Evolutionary conservation across 306 rosid genomes (phyloP), one percentile per base, ranked within the genome.

Genomic region (Aeschynomene evenia): DNA sequence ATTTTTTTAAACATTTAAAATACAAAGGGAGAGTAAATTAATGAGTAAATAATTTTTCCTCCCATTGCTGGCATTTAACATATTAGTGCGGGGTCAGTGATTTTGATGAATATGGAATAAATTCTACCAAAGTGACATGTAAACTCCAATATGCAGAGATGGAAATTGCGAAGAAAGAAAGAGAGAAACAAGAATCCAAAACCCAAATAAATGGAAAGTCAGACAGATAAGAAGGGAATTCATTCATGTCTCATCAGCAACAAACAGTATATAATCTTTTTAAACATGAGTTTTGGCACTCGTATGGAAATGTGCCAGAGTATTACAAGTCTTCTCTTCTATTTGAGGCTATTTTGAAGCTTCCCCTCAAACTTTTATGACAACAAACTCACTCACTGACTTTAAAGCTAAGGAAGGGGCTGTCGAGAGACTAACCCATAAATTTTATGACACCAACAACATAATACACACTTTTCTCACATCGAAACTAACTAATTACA

Each of bases 401-500:
- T 56, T 36, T 20, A 31, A 55, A 42, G 55, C 52, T 23, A 66
- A 65, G 72, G 80, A 66, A 65, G 72, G 80, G 72, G 76, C 58
- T 57, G 56, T 68, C 28, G 33, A 29, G 57, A 78, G 73, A 76
- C 75, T 39, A 61, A 56, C 76, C 68, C 78, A 12, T 66, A 68
- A 79, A 46, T 68, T 59, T 54, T 19, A 58, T 34, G 57, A 65
- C 76, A 78, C 42, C 58, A 81, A 74, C 58, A 81, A 74, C 79
- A 60, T 68, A 68, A 50, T 18, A 67, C 4, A 67, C 20, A 2
- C 43, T 69, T 63, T 71, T 34, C 72, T 56, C 77, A 70, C 68
- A 64, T 14, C 56, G 74, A 54, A 37, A 66, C 74, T 74, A 37
- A 66, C 74, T 74, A 53, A 76, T 80, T 69, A 81, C 78, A 84